phyloP scores from a whole-genome alignment of 1,139 yeast genomes.

The Ogataea hybrid region DNA sequence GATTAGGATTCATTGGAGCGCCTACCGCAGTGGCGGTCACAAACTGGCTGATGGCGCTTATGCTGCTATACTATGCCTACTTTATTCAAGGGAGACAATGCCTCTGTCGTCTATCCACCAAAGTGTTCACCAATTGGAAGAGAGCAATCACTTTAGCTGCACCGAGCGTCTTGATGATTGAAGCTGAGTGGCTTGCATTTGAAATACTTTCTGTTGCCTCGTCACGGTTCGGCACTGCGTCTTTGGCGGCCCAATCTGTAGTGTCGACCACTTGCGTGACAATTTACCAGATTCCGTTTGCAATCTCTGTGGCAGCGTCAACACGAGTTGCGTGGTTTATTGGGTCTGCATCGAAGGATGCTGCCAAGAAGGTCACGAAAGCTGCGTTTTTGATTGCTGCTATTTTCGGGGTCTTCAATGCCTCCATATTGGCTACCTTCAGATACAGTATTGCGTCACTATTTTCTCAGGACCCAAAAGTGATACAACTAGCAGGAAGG shows the following conservation, averaged over 20 bases:
- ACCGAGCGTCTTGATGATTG: constrained; percentile 65
- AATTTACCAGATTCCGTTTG: constrained; percentile 72
- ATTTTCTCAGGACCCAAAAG: constrained; percentile 50
- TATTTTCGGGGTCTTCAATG: constrained; percentile 38
- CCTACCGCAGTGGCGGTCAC: constrained; percentile 71
- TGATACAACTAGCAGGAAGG: constrained; percentile 47
- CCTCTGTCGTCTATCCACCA: constrained; percentile 47
- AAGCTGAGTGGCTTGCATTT: constrained; percentile 69
- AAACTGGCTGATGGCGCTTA: constrained; percentile 62
- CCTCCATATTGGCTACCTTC: constrained; percentile 37
- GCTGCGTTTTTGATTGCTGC: constrained; percentile 44
- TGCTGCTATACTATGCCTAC: constrained; percentile 44
- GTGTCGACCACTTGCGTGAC: constrained; percentile 68
- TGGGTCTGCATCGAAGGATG: constrained; percentile 61
- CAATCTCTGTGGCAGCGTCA: constrained; percentile 70
- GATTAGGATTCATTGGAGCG: constrained; percentile 73
- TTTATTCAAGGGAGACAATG: constrained; percentile 54
- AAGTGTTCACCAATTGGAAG: constrained; percentile 49
- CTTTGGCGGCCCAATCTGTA: constrained; percentile 71
- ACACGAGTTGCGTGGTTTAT: constrained; percentile 77
- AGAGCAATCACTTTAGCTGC: constrained; percentile 51
- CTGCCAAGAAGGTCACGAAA: constrained; percentile 43
- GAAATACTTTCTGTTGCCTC: constrained; percentile 63
- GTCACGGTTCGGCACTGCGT: constrained; percentile 61
- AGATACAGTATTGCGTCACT: constrained; percentile 44